Conservation (phyloP, 768 basidiomycete genomes). For the Obba rivulosa region DNA sequence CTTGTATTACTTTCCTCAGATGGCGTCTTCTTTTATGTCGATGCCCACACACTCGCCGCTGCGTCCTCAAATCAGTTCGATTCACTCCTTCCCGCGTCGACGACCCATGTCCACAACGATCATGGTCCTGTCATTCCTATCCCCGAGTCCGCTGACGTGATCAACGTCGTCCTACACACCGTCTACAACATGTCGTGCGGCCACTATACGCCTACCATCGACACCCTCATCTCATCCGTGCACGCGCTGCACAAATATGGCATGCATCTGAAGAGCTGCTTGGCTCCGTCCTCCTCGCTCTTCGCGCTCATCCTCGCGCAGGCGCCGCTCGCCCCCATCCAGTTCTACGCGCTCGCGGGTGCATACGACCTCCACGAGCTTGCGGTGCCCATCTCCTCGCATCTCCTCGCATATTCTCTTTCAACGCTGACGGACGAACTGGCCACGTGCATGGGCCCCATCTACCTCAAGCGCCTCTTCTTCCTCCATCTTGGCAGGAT, state of each 20-base stretch:
- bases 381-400: slow-evolving; percentile 66
- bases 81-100: slow-evolving; percentile 40
- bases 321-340: slow-evolving; percentile 61
- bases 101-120: slow-evolving; percentile 22
- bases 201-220: slow-evolving; percentile 64
- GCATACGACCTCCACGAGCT: slow-evolving; percentile 60
- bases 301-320: slow-evolving; percentile 55
- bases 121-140: slow-evolving; percentile 47
- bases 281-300: slow-evolving; percentile 47
- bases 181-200: slow-evolving; percentile 67
- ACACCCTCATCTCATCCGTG: slow-evolving; percentile 50
- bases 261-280: slow-evolving; percentile 39
- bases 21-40: slow-evolving; percentile 78
- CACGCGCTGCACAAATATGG: slow-evolving; percentile 55
- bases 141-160: slow-evolving; percentile 48
- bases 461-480: slow-evolving; percentile 74
- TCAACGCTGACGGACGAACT: slow-evolving; percentile 63
- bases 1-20: slow-evolving; percentile 62
- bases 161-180: slow-evolving; percentile 69
- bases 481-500: slow-evolving; percentile 76
- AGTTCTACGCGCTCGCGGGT: slow-evolving; percentile 67
- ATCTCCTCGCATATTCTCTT: slow-evolving; percentile 65
- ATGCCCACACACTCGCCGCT: slow-evolving; percentile 47
- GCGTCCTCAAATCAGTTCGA: slow-evolving; percentile 62
- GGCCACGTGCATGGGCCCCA: slow-evolving; percentile 61